A percentile compares a stretch with the other conserved stretches of the same genome.
phyloP scores from a whole-genome alignment of 768 basidiomycete species.

The Wakefieldia striispora region DNA sequence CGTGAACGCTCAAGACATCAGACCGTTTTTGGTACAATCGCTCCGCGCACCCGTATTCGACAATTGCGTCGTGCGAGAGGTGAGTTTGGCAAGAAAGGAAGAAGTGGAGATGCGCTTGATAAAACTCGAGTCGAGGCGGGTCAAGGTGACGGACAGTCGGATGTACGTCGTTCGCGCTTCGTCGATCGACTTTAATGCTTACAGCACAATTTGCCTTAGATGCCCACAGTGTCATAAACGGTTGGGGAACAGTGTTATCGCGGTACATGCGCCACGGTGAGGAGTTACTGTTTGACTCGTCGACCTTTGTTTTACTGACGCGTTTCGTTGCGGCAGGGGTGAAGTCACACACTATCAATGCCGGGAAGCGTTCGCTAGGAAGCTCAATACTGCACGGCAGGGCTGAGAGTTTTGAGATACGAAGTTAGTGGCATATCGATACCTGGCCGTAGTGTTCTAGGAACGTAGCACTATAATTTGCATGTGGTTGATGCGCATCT shows the following conservation, averaged over 20 bases:
- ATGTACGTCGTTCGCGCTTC: conserved; percentile 60
- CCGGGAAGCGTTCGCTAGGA: conserved; percentile 74
- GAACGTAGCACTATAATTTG: too few relatives aligned
- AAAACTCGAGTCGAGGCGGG: conserved; percentile 72
- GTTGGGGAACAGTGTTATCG: conserved; percentile 89
- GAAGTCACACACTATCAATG: conserved; percentile 98
- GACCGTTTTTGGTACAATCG: conserved; percentile 72
- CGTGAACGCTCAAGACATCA: conserved; percentile 78
- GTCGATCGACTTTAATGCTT: background rate
- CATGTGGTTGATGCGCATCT: too few relatives aligned
- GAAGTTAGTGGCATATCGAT: background rate
- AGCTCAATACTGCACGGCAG: conserved; percentile 40
- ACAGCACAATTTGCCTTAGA: conserved; percentile 38
- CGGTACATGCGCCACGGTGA: conserved; percentile 85
- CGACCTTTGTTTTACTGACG: background rate
- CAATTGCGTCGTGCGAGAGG: conserved; percentile 60
- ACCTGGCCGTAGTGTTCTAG: too few relatives aligned
- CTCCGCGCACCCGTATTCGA: conserved; percentile 68
- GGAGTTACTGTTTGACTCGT: conserved; percentile 15
- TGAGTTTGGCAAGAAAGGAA: conserved; percentile 75
- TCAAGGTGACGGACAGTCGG: conserved; percentile 87
- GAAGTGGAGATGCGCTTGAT: conserved; percentile 73
- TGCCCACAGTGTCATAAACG: conserved; percentile 97
- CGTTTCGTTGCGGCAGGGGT: conserved; percentile 51
- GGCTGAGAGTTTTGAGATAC: conserved; percentile 3